phyloP scores from a whole-genome alignment of 257 asterid genomes.

The Phtheirospermum japonicum region DNA sequence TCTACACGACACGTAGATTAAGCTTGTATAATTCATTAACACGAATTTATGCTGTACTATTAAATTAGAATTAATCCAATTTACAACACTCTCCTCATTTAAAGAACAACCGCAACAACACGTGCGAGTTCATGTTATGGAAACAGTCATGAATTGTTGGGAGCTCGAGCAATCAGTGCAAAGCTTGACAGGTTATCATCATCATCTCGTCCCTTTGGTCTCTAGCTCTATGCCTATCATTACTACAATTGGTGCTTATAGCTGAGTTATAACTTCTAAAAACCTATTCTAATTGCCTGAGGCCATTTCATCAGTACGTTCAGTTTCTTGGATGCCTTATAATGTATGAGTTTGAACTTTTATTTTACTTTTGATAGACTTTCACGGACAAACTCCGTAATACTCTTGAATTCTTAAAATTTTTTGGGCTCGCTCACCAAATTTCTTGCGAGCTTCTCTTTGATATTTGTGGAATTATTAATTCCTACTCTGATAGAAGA shows the following conservation, averaged over 20 bases:
- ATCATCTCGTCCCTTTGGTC: not conserved
- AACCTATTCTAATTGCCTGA: too few species aligned
- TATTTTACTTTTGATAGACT: not conserved
- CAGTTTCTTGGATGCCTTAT: too few species aligned
- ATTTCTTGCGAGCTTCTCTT: not conserved
- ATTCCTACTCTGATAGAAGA: too few species aligned
- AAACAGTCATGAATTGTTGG: slow-evolving; percentile 99
- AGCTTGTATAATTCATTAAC: too few species aligned
- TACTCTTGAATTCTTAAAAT: not conserved
- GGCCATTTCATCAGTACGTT: too few species aligned
- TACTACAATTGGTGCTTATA: not conserved
- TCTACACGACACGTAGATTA: too few species aligned
- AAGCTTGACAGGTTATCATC: slow-evolving; percentile 76
- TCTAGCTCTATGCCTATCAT: not conserved
- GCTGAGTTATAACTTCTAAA: not conserved
- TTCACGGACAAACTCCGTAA: not conserved
- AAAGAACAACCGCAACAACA: slow-evolving; percentile 99
- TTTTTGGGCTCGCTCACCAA: not conserved
- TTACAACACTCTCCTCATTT: slow-evolving; percentile 89
- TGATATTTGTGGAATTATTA: not conserved
- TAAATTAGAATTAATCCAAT: too few species aligned
- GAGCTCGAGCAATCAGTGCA: slow-evolving; percentile 98
- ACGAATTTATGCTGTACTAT: too few species aligned
- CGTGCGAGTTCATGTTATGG: slow-evolving; percentile 99
- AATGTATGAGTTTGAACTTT: too few species aligned